phyloP scores from a whole-genome alignment of 2,329 filamentous ascomycete species.

The Aureobasidium leucospermi region DNA sequence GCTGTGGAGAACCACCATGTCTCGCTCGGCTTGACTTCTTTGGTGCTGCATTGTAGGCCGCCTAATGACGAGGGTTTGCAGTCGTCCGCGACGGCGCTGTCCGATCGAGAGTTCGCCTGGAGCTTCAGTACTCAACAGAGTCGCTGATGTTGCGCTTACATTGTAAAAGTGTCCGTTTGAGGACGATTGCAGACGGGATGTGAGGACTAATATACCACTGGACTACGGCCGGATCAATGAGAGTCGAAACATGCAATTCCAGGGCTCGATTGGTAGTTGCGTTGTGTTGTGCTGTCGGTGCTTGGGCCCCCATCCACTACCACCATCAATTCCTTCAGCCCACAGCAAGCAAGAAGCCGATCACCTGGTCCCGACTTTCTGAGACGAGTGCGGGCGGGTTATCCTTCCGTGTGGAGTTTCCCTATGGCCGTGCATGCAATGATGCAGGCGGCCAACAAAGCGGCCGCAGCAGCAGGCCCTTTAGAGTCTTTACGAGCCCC shows the following conservation, averaged over 20 bases:
- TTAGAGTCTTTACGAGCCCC: constrained; percentile 3
- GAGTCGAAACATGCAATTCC: constrained; percentile 1
- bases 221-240: constrained; percentile 8
- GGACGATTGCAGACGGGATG: constrained; percentile 8
- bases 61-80: constrained; percentile 5
- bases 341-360: constrained; percentile 10
- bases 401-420: constrained; percentile 9
- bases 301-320: neutral
- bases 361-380: neutral
- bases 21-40: constrained; percentile 6
- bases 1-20: constrained; percentile 1
- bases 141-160: neutral
- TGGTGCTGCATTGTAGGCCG: neutral
- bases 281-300: constrained; percentile 7
- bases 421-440: constrained; percentile 4
- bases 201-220: constrained; percentile 2
- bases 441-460: constrained; percentile 12
- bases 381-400: constrained; percentile 8
- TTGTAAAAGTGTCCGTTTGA: constrained; percentile 2
- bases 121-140: neutral
- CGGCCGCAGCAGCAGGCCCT: constrained; percentile 11
- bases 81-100: constrained; percentile 11
- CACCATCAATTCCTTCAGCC: neutral
- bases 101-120: neutral
- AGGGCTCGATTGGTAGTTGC: constrained; percentile 10